These are phyloP conservation scores for Clarkia xantiana DNA, from an alignment of 345 rosid genomes.

Conservation along the genomic window DNA sequence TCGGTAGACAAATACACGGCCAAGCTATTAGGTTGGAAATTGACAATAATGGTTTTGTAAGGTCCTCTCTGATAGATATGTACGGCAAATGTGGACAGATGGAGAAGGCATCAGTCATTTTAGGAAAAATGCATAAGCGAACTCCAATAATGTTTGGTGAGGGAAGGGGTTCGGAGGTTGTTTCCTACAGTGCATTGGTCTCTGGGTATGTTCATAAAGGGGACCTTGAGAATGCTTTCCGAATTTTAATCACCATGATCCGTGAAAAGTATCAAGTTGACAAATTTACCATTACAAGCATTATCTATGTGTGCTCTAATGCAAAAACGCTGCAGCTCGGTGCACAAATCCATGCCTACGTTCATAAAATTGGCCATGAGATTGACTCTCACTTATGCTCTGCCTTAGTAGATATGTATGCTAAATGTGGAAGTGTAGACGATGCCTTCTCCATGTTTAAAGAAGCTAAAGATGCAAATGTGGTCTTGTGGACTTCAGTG, in stretches of 20 bases:
- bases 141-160: constrained; percentile 3
- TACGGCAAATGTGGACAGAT: constrained; percentile 36
- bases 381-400: constrained; percentile 31
- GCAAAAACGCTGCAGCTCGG: constrained; percentile 24
- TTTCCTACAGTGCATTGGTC: constrained; percentile 34
- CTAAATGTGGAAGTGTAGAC: constrained; percentile 33
- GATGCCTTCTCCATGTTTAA: constrained; percentile 27
- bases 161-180: constrained; percentile 13
- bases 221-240: constrained; percentile 21
- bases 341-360: constrained; percentile 27
- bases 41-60: constrained; percentile 18
- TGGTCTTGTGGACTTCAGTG: constrained; percentile 40
- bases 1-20: constrained; percentile 36
- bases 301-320: constrained; percentile 32
- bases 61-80: constrained; percentile 34
- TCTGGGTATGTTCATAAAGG: constrained; percentile 38
- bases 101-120: constrained; percentile 17
- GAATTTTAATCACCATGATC: constrained; percentile 23
- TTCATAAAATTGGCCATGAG: constrained; percentile 31
- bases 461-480: constrained; percentile 13
- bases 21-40: constrained; percentile 16
- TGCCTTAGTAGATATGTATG: constrained; percentile 36
- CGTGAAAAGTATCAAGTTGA: constrained; percentile 16
- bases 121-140: constrained; percentile 4
- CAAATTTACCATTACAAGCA: constrained; percentile 33